Evolutionary conservation across 352 stramenopile species (phyloP), one percentile per base, ranked within the genome.

Genomic region (Pythium guiyangense): DNA sequence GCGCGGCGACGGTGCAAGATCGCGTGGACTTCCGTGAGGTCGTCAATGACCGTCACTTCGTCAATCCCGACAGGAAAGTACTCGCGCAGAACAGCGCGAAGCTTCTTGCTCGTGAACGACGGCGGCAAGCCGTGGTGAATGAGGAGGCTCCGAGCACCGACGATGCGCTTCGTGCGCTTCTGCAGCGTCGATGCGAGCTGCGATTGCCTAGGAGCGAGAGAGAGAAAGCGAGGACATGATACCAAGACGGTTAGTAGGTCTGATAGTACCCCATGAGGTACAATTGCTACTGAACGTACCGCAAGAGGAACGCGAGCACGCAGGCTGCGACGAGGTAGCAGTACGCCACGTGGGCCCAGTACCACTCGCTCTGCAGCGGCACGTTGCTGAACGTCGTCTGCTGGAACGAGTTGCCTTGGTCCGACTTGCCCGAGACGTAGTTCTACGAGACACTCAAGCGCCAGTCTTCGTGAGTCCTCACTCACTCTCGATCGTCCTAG

Each of bases 301-400:
- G 47, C 1, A 63, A 20, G 35, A 93, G 45, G 26, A 93, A 73
- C 18, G 37, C 37, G 9, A 90, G 50, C 22, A 90, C 70, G 17
- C 74, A 71, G 10, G 54, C 71, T 5, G 73, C 81, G 6, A 90
- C 73, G 10, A 90, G 12, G 58, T 93, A 93, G 60, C 77, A 90
- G 43, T 91, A 91, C 12, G 53, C 77, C 3, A 93, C 83, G 53
- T 93, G 83, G 12, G 64, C 67, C 83, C 83, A 93, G 59, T 84
- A 87, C 80, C 83, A 93, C 43, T 83, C 54, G 54, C 83, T 93
- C 47, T 81, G 70, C 0, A 93, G 64, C 22, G 83, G 83, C 18
- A 93, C 83, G 51, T 93, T 93, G 52, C 83, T 89, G 48, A 90
- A 81, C n/a, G 83, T 93, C 22, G 78, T 90, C 42, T 80, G 70